Evolutionary conservation across 2,329 filamentous ascomycete species (phyloP), one percentile per base, ranked within the genome.

Genomic region (Phaeosphaeriaceae sp.): DNA sequence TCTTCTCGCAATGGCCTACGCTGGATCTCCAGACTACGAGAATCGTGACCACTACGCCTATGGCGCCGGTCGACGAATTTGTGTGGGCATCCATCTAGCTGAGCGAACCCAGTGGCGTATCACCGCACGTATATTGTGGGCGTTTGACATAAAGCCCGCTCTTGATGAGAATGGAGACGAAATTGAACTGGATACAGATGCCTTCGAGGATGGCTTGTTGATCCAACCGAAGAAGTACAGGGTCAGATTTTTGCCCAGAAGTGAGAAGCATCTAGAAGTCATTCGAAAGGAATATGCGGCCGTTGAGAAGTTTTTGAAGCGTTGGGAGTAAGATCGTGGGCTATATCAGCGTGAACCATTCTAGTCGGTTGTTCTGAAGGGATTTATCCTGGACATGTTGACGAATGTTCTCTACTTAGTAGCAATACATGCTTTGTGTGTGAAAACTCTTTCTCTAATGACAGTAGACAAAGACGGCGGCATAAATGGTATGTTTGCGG

Each of bases 1-100:
- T 19, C 63, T 64, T 9, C 55, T 52, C 45, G 60, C 60, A 2
- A 36, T 57, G 45, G 48, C 63, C 27, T 56, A 56, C 19, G 61
- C 65, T 11, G 48, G 45, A 11, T 57, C 64, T n/a, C 24, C 56
- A 0, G 63, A 72, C 15, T 49, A 53, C 10, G 46, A 52, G 2
- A 68, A 65, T 17, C 62, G 62, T 49, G 76, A 78, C 17, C 74
- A 78, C 48, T 78, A 70, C 24, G 65, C 62, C 11, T 80, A 76
- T 54, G 77, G 78, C 15, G 69, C 71, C 42, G 78, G 78, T 2
- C 66, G 77, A 13, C 59, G 75, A n/a, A 68, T 74, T 25, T 78
- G 76, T 55, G 73, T 71, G 1, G 75, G 74, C 13, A 71, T 73
- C 45, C 69, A 75, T 50, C 61, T 78, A 40, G 75, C 72, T 1